These are phyloP conservation scores for Nothophaeocryptopus gaeumannii DNA, from an alignment of 2,329 filamentous ascomycete genomes.

Conservation along the genomic window DNA sequence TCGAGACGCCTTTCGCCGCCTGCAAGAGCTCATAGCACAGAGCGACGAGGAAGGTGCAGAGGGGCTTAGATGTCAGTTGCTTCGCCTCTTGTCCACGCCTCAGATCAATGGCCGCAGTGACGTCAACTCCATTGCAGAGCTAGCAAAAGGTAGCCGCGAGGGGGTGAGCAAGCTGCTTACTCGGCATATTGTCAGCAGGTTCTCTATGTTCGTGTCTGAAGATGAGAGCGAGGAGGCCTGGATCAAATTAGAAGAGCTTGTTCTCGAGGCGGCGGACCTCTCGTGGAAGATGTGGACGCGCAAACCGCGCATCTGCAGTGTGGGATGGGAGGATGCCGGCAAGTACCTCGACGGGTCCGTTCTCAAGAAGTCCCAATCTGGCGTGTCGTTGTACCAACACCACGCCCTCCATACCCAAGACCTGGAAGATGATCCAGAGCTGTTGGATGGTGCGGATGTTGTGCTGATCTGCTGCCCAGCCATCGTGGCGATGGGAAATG, in stretches of 20 bases:
- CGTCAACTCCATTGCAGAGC: too few species aligned
- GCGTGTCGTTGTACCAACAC: not conserved
- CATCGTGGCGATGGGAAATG: constrained; percentile 2
- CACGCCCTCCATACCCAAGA: constrained; percentile 4
- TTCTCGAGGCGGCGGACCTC: constrained; percentile 7
- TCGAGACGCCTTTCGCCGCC: not conserved
- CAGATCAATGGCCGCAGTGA: not conserved
- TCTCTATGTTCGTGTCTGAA: too few species aligned
- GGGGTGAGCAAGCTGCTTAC: not conserved
- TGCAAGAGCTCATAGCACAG: not conserved
- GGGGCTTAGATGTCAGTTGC: constrained; percentile 8
- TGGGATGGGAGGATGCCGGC: not conserved
- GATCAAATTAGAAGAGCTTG: not conserved
- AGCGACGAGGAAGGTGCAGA: not conserved
- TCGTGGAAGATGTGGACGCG: constrained; percentile 12
- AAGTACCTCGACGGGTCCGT: too few species aligned
- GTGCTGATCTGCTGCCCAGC: constrained; percentile 11
- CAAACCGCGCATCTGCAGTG: not conserved
- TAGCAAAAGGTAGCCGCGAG: constrained; percentile 3
- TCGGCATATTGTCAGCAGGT: not conserved
- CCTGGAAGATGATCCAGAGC: constrained; percentile 7
- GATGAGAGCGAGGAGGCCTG: too few species aligned
- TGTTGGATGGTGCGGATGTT: constrained; percentile 4
- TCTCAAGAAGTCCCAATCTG: not conserved
- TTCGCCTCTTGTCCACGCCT: constrained; percentile 12